Evolutionary conservation across 106 monocot genomes (phyloP).

Genomic region (Apostasia shenzhenica): DNA sequence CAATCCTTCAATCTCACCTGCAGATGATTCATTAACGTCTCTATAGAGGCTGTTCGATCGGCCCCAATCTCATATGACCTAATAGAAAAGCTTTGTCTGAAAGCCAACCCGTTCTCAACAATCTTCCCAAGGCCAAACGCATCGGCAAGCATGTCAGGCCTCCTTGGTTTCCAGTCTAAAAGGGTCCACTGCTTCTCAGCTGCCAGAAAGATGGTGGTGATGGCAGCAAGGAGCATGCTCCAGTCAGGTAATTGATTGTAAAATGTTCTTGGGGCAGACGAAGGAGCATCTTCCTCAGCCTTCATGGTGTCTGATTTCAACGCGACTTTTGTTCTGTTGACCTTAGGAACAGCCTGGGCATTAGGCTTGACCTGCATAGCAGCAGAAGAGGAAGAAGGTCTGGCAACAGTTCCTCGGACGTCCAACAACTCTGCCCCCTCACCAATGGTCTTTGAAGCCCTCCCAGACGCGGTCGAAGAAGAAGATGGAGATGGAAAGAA

Average conservation of each 20-base stretch:
- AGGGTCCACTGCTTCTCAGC: conserved; percentile 89
- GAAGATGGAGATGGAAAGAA: conserved; percentile 43
- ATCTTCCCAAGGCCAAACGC: conserved; percentile 41
- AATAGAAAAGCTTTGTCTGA: conserved; percentile 57
- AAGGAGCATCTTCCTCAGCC: conserved; percentile 25
- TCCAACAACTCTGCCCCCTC: conserved; percentile 24
- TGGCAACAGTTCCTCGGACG: conserved; percentile 27
- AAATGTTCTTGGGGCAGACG: conserved; percentile 52
- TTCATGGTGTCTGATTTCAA: conserved; percentile 33
- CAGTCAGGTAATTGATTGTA: conserved; percentile 91
- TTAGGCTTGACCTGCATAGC: conserved; percentile 40
- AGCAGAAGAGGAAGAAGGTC: conserved; percentile 26
- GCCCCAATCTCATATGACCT: conserved; percentile 72
- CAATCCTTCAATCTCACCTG: conserved; percentile 37
- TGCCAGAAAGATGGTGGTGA: conserved; percentile 79
- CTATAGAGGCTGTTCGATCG: conserved; percentile 89
- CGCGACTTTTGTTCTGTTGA: conserved; percentile 30
- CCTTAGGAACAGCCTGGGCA: conserved; percentile 53
- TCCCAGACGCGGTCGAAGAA: conserved; percentile 15
- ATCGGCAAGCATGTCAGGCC: conserved; percentile 83
- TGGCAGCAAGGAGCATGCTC: conserved; percentile 84
- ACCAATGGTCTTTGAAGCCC: conserved; percentile 19
- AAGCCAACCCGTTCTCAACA: conserved; percentile 33
- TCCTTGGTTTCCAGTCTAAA: conserved; percentile 73
- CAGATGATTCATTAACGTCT: conserved; percentile 93